Percentiles rank a stretch among this genome's conserved stretches.
Evolutionary conservation across 345 rosid species (phyloP).

Genomic region (Mallotus nudiflorus): DNA sequence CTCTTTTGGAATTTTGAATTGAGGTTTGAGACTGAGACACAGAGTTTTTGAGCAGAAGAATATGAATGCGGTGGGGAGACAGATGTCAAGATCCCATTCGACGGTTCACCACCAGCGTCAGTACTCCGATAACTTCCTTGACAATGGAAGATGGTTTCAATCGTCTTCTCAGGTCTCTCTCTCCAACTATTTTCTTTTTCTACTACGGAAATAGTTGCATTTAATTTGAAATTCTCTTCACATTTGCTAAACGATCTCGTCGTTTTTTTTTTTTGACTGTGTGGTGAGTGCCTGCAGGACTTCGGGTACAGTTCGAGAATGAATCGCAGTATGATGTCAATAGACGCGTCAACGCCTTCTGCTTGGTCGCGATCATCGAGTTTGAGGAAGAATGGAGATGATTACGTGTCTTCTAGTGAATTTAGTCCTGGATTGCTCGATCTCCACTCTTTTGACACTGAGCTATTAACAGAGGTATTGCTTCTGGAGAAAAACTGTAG

Average conservation of each 20-base stretch:
- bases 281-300: slow-evolving; percentile 32
- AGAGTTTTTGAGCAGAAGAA: no score
- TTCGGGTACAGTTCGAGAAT: slow-evolving; percentile 33
- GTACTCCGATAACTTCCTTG: slow-evolving; percentile 50
- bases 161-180: slow-evolving; percentile 25
- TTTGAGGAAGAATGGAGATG: slow-evolving; percentile 41
- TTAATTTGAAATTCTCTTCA: not conserved
- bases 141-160: slow-evolving; percentile 44
- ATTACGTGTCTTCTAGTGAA: slow-evolving; percentile 32
- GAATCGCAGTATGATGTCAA: slow-evolving; percentile 31
- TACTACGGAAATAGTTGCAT: not conserved
- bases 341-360: slow-evolving; percentile 31
- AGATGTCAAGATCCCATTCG: slow-evolving; percentile 44
- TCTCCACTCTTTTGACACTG: slow-evolving; percentile 64
- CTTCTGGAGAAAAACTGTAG: no score
- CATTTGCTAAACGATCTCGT: not conserved
- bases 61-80: slow-evolving; percentile 45
- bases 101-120: slow-evolving; percentile 52
- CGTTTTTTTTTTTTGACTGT: not conserved
- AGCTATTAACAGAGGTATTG: slow-evolving; percentile 54
- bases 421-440: slow-evolving; percentile 56
- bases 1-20: not conserved
- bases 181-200: not conserved
- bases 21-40: no score
- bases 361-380: slow-evolving; percentile 43